These are phyloP conservation scores for Escovopsis sp. DNA, from an alignment of 2,329 filamentous ascomycete genomes.

Conservation along the genomic window DNA sequence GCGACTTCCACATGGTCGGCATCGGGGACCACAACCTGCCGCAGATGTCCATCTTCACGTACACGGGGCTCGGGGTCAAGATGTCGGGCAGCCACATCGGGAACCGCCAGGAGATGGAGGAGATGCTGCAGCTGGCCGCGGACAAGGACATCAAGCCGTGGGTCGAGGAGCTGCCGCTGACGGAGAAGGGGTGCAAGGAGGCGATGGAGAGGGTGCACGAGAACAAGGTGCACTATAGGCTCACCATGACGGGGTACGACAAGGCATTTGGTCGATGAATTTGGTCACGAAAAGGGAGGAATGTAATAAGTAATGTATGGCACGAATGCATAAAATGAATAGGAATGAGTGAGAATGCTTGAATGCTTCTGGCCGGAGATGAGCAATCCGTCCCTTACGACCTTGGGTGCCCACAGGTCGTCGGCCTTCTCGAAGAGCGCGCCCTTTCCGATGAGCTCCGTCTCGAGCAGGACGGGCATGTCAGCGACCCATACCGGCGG, in stretches of 20 bases:
- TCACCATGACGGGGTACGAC: conserved; percentile 54
- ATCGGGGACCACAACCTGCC: conserved; percentile 36
- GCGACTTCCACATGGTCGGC: conserved; percentile 43
- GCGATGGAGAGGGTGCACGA: conserved; percentile 54
- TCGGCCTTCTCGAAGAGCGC: conserved; percentile 42
- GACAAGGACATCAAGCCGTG: conserved; percentile 40
- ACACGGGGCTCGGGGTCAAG: conserved; percentile 36
- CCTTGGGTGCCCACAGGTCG: conserved; percentile 33
- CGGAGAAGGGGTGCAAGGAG: conserved; percentile 52
- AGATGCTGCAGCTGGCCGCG: conserved; percentile 41
- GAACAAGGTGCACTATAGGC: conserved; percentile 58
- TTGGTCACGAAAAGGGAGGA: no score
- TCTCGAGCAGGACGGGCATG: conserved; percentile 46
- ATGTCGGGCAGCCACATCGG: conserved; percentile 45
- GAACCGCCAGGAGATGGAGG: conserved; percentile 42
- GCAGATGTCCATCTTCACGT: conserved; percentile 24
- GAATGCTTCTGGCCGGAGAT: conserved; percentile 35
- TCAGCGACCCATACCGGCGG: conserved; percentile 33
- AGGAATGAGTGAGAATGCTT: not conserved
- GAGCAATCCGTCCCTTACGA: conserved; percentile 35
- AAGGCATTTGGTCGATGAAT: conserved; percentile 35
- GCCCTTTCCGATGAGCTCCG: conserved; percentile 34
- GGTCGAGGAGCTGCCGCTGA: conserved; percentile 49
- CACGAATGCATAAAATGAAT: no score
- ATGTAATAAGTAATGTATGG: no score